These are phyloP conservation scores for Aureobasidium namibiae DNA, from an alignment of 2,329 filamentous ascomycete species.

Conservation along the genomic window DNA sequence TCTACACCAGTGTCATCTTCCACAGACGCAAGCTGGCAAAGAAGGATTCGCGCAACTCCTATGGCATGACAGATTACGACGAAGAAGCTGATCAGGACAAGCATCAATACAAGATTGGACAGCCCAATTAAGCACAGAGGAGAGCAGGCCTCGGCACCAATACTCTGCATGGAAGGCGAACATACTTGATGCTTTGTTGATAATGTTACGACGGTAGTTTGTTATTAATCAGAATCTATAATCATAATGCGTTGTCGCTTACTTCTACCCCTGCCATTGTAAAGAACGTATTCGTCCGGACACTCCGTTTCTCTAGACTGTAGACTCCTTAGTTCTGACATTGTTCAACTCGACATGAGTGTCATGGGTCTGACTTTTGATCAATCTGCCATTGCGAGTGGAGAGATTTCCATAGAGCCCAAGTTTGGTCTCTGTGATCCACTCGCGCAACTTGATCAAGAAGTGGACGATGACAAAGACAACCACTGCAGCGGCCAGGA, in stretches of 20 bases:
- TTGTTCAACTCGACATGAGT: background rate
- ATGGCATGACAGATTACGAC: background rate
- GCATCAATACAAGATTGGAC: background rate
- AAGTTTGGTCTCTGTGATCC: conserved; percentile 32
- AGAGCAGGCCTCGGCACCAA: background rate
- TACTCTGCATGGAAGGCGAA: too few relatives aligned
- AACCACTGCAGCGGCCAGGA: conserved; percentile 31
- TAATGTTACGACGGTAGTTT: background rate
- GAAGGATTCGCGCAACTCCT: background rate
- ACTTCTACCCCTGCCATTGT: background rate
- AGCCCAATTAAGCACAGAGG: background rate
- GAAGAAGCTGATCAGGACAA: background rate
- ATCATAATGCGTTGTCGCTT: conserved; percentile 4
- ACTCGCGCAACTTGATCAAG: conserved; percentile 30
- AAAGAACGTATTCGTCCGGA: background rate
- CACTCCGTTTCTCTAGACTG: background rate
- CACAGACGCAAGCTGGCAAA: background rate
- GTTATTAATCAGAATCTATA: background rate
- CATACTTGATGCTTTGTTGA: background rate
- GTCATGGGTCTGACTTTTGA: background rate
- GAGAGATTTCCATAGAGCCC: conserved; percentile 4
- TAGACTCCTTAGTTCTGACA: background rate
- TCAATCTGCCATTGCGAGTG: background rate
- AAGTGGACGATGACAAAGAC: conserved; percentile 35
- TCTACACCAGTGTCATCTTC: background rate